phyloP scores from a whole-genome alignment of 768 basidiomycete genomes.

The Phylloporus sp. region DNA sequence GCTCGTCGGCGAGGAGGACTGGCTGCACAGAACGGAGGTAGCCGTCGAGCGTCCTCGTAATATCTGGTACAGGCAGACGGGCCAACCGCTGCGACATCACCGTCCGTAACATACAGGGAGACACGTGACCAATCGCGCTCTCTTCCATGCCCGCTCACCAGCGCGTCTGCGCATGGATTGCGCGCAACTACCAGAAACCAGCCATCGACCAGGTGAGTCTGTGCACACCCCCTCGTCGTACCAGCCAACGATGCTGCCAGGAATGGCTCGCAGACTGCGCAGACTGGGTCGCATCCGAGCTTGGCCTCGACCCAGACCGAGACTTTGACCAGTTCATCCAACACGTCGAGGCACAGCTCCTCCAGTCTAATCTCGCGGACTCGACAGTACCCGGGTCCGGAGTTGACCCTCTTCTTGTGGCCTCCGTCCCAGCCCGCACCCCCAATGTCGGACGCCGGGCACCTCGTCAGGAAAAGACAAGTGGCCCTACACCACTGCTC shows the following conservation, averaged over 20 bases:
- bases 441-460: neutral
- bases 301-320: constrained; percentile 42
- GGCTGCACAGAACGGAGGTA: constrained; percentile 81
- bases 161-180: constrained; percentile 50
- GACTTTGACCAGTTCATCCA: constrained; percentile 51
- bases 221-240: neutral
- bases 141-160: constrained; percentile 20
- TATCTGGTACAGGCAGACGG: constrained; percentile 78
- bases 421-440: constrained; percentile 7
- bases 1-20: constrained; percentile 71
- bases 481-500: constrained; percentile 49
- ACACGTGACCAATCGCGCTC: constrained; percentile 7
- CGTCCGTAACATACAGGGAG: constrained; percentile 14
- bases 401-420: constrained; percentile 34
- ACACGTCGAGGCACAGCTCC: constrained; percentile 60
- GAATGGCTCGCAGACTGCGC: constrained; percentile 77
- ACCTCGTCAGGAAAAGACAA: constrained; percentile 18
- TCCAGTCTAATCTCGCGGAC: constrained; percentile 67
- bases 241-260: constrained; percentile 33
- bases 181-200: constrained; percentile 55
- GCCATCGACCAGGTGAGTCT: constrained; percentile 55
- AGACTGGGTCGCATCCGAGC: constrained; percentile 53
- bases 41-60: constrained; percentile 67
- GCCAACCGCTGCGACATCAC: constrained; percentile 39
- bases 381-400: constrained; percentile 73